These are phyloP conservation scores for Pestalotiopsis sp. DNA, from an alignment of 2,329 filamentous ascomycete genomes.

Conservation along the genomic window DNA sequence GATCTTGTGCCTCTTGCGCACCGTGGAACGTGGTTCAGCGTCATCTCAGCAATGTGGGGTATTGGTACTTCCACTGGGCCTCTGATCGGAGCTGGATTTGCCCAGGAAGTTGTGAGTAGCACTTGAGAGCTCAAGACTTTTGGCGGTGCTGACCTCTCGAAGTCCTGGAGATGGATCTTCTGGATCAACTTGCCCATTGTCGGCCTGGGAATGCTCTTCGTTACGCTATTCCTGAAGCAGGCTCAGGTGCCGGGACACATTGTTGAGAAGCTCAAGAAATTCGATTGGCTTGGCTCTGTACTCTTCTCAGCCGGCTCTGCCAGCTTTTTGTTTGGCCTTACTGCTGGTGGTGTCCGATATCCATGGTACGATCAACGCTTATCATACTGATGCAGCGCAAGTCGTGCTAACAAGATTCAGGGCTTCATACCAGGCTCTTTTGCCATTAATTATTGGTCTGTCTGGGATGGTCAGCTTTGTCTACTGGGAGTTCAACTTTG, in stretches of 20 bases:
- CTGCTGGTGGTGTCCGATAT: constrained; percentile 70
- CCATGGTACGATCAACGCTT: constrained; percentile 44
- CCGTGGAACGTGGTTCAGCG: constrained; percentile 35
- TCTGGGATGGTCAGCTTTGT: constrained; percentile 54
- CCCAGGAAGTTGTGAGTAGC: constrained; percentile 40
- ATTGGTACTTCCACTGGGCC: constrained; percentile 57
- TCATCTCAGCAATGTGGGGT: constrained; percentile 37
- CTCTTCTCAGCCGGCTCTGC: constrained; percentile 56
- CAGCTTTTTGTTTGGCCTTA: constrained; percentile 38
- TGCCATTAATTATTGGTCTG: constrained; percentile 60
- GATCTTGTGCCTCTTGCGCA: constrained; percentile 39
- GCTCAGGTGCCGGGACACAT: constrained; percentile 49
- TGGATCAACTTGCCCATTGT: constrained; percentile 66
- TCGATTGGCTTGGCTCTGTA: constrained; percentile 66
- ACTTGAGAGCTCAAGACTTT: not conserved
- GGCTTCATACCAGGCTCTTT: constrained; percentile 60
- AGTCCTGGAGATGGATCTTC: constrained; percentile 65
- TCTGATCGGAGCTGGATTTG: constrained; percentile 55
- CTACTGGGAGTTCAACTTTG: constrained; percentile 55
- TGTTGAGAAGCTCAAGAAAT: constrained; percentile 48
- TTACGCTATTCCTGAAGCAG: constrained; percentile 54
- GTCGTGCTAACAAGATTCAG: not conserved
- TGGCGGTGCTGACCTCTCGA: not conserved
- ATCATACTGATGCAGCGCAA: not conserved
- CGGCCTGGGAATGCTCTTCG: constrained; percentile 47